Percentiles rank a stretch among this genome's conserved stretches.
These are phyloP conservation scores for Galeopsis tetrahit DNA, from an alignment of 257 asterid genomes.

Conservation along the genomic window DNA sequence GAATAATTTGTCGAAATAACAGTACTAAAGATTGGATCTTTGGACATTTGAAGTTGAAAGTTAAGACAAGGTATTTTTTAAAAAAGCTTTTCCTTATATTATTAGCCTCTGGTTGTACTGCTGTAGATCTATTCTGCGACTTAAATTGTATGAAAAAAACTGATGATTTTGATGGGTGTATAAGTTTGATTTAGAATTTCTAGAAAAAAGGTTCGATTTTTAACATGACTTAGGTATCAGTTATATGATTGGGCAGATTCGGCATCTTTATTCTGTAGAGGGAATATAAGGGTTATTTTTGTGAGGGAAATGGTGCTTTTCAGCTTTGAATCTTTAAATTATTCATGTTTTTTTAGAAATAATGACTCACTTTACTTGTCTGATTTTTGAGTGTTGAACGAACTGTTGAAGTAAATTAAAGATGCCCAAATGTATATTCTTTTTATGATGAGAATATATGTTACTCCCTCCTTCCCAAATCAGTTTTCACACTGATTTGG, in stretches of 20 bases:
- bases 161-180: conserved; percentile 25
- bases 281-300: background rate
- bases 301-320: conserved; percentile 7
- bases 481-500: too few relatives aligned
- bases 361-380: conserved; percentile 5
- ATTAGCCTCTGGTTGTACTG: conserved; percentile 22
- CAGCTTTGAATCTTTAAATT: conserved; percentile 6
- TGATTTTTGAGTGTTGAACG: conserved; percentile 20
- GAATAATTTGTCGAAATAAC: conserved; percentile 48
- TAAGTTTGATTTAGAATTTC: conserved; percentile 24
- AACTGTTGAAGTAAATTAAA: conserved; percentile 7
- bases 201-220: conserved; percentile 21
- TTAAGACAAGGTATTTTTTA: conserved; percentile 37
- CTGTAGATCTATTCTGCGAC: conserved; percentile 38
- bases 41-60: conserved; percentile 43
- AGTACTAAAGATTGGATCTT: conserved; percentile 45
- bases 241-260: conserved; percentile 29
- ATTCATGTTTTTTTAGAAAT: background rate
- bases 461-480: too few relatives aligned
- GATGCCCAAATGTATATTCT: conserved; percentile 30
- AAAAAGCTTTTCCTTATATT: background rate
- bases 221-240: conserved; percentile 10
- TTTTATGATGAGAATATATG: conserved; percentile 17
- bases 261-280: conserved; percentile 17
- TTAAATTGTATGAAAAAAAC: conserved; percentile 17